Percentiles rank a stretch among this genome's conserved stretches.
Conservation (phyloP, 495 filamentous ascomycete species). For the Penicillium paradoxum region DNA sequence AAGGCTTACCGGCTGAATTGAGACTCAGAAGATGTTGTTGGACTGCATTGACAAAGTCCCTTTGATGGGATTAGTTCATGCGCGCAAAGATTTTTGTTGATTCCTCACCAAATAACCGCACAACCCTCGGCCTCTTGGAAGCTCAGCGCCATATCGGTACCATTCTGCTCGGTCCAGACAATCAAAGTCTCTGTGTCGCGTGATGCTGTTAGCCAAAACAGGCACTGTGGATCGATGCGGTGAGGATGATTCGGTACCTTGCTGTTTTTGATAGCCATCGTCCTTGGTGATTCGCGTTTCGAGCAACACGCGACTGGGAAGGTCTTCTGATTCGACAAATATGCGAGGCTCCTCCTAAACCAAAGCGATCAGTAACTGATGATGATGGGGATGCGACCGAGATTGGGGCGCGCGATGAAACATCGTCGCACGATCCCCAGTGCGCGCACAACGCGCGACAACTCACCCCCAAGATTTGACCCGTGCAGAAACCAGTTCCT, state of each 20-base stretch:
- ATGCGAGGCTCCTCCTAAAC: conserved; percentile 76
- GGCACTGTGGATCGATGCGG: conserved; percentile 6
- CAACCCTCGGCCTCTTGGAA: conserved; percentile 98
- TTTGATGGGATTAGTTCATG: conserved; percentile 30
- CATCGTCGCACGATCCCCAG: background rate
- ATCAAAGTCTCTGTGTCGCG: conserved; percentile 78
- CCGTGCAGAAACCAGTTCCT: conserved; percentile 92
- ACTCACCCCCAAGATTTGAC: conserved; percentile 70
- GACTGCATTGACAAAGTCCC: conserved; percentile 86
- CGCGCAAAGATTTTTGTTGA: conserved; percentile 3
- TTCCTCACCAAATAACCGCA: conserved; percentile 74
- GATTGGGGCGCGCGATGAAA: conserved; percentile 6
- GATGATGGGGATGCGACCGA: conserved; percentile 6
- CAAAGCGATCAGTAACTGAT: conserved; percentile 7
- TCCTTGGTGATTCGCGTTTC: conserved; percentile 88
- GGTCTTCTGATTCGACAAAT: conserved; percentile 88
- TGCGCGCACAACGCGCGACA: conserved; percentile 11
- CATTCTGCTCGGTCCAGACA: conserved; percentile 88
- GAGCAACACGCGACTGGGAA: conserved; percentile 73
- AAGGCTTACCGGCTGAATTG: conserved; percentile 45
- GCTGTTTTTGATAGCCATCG: conserved; percentile 97
- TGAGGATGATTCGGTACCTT: conserved; percentile 56
- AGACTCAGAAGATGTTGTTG: conserved; percentile 62
- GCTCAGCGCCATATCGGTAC: conserved; percentile 94
- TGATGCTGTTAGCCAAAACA: conserved; percentile 23